Base-by-base conservation (phyloP, 352 stramenopile species). In the Globisporangium middletonii region DNA sequence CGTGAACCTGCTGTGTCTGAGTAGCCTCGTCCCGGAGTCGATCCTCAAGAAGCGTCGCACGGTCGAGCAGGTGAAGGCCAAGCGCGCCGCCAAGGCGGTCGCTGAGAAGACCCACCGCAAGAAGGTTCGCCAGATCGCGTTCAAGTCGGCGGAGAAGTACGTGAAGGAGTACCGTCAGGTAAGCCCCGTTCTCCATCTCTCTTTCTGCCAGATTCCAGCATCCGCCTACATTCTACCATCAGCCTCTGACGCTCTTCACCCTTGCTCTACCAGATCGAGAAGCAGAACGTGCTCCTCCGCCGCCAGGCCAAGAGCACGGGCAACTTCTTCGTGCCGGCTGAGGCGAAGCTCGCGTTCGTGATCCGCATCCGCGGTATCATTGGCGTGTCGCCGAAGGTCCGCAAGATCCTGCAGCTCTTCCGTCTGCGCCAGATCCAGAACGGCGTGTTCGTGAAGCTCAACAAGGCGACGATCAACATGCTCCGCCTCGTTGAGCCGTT, bases 361-460 rank as follows among this genome's bases (percentile, higher is more conserved):
- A 93, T 99, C 66, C 95, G 97, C 73, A 99, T 99, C 69, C 94
- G 97, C 58, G 97, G 97, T 99, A 99, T 98, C 86, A 99, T 95
- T 54, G 86, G 86, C 57, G 84, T 95, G 59, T 94, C 86, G 60
- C 86, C 86, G 26, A 95, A 95, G 81, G 84, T 94, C 26, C 86
- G 86, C 82, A 99, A 99, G 89, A 98, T 99, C 67, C 84, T 99
- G 83, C 96, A 99, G 79, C 88, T 99, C 27, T 97, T 99, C 72
- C 96, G 97, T 87, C 91, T 99, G 63, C 95, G 97, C 67, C 97
- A 99, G 86, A 98, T 99, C 85, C 94, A 99, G 92, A 99, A 99
- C 80, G 96, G 95, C 57, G 96, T 98, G 48, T 99, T 99, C 79
- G 89, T 99, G 38, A 98, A 98, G 79, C 88, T 99, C 33, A 99